These are phyloP conservation scores for Phytophthora tubulina DNA, from an alignment of 352 stramenopile genomes.

Conservation along the genomic window DNA sequence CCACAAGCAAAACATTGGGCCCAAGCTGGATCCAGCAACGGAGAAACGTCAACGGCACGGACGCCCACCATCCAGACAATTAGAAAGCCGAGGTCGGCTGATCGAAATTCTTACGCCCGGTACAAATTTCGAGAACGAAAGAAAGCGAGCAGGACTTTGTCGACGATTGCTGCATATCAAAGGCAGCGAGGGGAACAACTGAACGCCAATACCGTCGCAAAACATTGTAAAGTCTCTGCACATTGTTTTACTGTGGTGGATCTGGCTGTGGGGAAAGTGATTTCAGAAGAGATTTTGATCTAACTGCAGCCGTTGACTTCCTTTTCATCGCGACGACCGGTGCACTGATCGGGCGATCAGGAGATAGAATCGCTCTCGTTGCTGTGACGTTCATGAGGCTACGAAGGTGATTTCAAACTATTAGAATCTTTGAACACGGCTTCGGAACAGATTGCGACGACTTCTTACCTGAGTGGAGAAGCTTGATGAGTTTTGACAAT, in stretches of 20 bases:
- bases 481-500: slow-evolving; percentile 24
- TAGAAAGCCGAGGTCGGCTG: slow-evolving; percentile 48
- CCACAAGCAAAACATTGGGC: background rate
- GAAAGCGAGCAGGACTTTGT: slow-evolving; percentile 51
- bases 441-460: background rate
- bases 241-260: slow-evolving; percentile 15
- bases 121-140: slow-evolving; percentile 40
- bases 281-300: slow-evolving; percentile 32
- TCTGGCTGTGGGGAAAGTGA: slow-evolving; percentile 20
- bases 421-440: background rate
- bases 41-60: slow-evolving; percentile 53
- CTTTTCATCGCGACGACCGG: slow-evolving; percentile 58
- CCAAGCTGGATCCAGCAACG: slow-evolving; percentile 25
- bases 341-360: slow-evolving; percentile 64
- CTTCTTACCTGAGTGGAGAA: slow-evolving; percentile 44
- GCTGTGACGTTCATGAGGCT: slow-evolving; percentile 57
- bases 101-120: slow-evolving; percentile 43
- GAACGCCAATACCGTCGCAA: background rate
- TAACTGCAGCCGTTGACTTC: slow-evolving; percentile 31
- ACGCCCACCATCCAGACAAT: slow-evolving; percentile 42
- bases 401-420: background rate
- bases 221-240: too few relatives aligned
- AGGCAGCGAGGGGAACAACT: background rate
- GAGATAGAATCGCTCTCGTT: slow-evolving; percentile 45
- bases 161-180: slow-evolving; percentile 55